Conservation (phyloP, 2,329 filamentous ascomycete genomes). For the Colletotrichum chlorophyti region DNA sequence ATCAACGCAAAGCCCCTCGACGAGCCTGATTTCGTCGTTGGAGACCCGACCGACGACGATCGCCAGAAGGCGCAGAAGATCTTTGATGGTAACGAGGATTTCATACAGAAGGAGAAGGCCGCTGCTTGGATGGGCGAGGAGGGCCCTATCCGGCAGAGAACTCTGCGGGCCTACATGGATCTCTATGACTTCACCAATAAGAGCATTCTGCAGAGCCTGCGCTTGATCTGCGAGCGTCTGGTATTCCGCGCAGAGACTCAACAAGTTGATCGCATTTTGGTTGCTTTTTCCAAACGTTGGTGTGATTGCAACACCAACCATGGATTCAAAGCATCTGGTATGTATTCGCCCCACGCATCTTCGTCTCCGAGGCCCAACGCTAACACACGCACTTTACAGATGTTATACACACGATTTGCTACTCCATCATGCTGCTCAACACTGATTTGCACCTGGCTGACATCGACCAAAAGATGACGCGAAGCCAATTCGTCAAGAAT, state of each 20-base stretch:
- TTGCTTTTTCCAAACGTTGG: conserved; percentile 89
- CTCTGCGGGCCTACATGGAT: conserved; percentile 83
- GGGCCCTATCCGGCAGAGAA: conserved; percentile 63
- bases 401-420: conserved; percentile 96
- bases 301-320: conserved; percentile 91
- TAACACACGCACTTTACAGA: conserved; percentile 65
- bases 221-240: conserved; percentile 81
- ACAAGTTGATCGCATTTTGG: conserved; percentile 92
- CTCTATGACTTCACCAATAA: conserved; percentile 85
- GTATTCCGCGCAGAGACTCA: conserved; percentile 92
- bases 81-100: conserved; percentile 83
- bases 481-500: conserved; percentile 93
- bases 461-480: conserved; percentile 96
- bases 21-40: conserved; percentile 64
- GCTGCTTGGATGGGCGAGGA: conserved; percentile 89
- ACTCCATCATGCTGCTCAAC: conserved; percentile 93
- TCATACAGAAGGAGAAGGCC: conserved; percentile 79
- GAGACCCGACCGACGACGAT: conserved; percentile 72
- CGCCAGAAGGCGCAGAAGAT: conserved; percentile 81
- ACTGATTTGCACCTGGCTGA: conserved; percentile 95
- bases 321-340: conserved; percentile 88
- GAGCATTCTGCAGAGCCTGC: conserved; percentile 80
- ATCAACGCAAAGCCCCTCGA: conserved; percentile 55
- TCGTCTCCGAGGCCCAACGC: conserved; percentile 20
- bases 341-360: conserved; percentile 40